Conservation (phyloP, 768 basidiomycete genomes). For the Trametes cubensis region DNA sequence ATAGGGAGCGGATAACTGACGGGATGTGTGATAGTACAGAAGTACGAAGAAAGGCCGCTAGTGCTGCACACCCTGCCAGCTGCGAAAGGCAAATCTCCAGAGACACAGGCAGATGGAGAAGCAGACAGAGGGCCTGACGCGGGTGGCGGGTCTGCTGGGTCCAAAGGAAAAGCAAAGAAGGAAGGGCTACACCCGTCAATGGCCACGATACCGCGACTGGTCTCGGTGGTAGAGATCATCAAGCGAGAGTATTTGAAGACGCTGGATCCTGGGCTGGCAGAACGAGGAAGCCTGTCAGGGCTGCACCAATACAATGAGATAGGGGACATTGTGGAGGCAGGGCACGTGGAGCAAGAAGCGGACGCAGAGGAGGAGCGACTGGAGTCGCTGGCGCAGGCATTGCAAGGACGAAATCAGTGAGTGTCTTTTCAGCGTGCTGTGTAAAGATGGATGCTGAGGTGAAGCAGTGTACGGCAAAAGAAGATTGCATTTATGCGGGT, state of each 20-base stretch:
- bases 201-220: conserved; percentile 57
- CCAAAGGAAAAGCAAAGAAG: conserved; percentile 19
- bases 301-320: conserved; percentile 81
- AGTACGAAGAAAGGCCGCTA: conserved; percentile 50
- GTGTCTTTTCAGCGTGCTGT: conserved; percentile 27
- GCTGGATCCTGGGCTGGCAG: conserved; percentile 46
- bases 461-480: conserved; percentile 51
- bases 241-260: conserved; percentile 75
- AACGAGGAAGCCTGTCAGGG: conserved; percentile 45
- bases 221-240: conserved; percentile 81
- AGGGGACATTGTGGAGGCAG: conserved; percentile 53
- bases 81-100: conserved; percentile 7
- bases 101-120: neutral
- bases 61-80: conserved; percentile 63
- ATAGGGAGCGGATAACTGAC: neutral
- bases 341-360: conserved; percentile 24
- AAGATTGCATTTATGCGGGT: conserved; percentile 72
- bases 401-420: conserved; percentile 65
- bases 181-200: conserved; percentile 40
- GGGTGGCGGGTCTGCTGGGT: conserved; percentile 1
- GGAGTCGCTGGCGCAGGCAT: conserved; percentile 35
- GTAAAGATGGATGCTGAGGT: neutral
- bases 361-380: conserved; percentile 40
- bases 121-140: conserved; percentile 5
- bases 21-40: conserved; percentile 35